These are phyloP conservation scores for Candida schatavii DNA, from an alignment of 805 yeast species.

Conservation along the genomic window DNA sequence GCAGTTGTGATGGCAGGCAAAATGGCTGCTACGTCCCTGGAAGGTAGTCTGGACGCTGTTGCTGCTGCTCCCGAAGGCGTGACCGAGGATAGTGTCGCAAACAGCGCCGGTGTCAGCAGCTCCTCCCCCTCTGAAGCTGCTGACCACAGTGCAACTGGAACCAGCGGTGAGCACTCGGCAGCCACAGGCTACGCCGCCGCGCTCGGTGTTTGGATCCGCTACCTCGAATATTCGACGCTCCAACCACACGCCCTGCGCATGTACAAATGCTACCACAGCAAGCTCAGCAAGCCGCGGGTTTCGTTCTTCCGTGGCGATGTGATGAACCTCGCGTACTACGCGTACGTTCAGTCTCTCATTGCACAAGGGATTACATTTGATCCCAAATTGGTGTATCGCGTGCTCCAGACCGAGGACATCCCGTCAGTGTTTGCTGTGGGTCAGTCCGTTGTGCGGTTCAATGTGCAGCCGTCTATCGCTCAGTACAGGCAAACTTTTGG, in stretches of 20 bases:
- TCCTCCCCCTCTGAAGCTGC: too few species aligned
- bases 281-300: constrained; percentile 1
- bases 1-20: constrained; percentile 16
- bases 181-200: constrained; percentile 19
- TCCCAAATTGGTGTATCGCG: constrained; percentile 21
- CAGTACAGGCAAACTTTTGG: constrained; percentile 7
- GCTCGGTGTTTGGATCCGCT: constrained; percentile 33
- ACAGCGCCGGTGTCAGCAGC: background rate
- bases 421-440: constrained; percentile 12
- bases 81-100: too few species aligned
- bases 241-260: background rate
- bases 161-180: too few species aligned
- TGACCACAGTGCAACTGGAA: too few species aligned
- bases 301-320: constrained; percentile 13
- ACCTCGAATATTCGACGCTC: constrained; percentile 23
- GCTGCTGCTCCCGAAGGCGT: too few species aligned
- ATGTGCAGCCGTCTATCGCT: constrained; percentile 1
- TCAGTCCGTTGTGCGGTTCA: constrained; percentile 1
- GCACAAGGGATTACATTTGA: constrained; percentile 20
- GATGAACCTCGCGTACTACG: constrained; percentile 30
- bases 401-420: constrained; percentile 24
- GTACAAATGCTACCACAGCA: background rate
- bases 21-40: too few species aligned
- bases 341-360: constrained; percentile 30
- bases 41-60: too few species aligned